These are phyloP conservation scores for Crucihimalaya himalaica DNA, from an alignment of 345 rosid genomes.

Conservation along the genomic window DNA sequence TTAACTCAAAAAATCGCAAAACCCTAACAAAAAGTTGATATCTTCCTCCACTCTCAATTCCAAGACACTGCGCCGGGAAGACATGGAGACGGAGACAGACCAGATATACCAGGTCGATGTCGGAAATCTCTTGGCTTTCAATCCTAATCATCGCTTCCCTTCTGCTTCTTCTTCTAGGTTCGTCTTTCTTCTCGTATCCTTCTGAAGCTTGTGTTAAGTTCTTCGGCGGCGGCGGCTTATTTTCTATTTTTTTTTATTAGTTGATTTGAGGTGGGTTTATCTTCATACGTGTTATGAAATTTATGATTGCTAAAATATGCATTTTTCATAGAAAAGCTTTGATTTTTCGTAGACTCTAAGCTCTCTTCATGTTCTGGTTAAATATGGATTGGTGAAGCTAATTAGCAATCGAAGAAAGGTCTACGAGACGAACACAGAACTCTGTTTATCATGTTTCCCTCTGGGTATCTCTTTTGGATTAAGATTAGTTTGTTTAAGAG, in stretches of 20 bases:
- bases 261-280: conserved; percentile 10
- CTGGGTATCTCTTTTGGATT: neutral
- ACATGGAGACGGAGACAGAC: conserved; percentile 44
- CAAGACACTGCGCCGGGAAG: conserved; percentile 25
- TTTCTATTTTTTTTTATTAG: neutral
- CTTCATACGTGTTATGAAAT: neutral
- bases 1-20: conserved; percentile 31
- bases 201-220: neutral
- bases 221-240: conserved; percentile 32
- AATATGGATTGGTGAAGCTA: neutral
- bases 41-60: conserved; percentile 9
- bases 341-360: neutral
- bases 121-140: conserved; percentile 72
- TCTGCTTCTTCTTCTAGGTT: conserved; percentile 69
- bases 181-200: conserved; percentile 10
- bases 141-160: conserved; percentile 51
- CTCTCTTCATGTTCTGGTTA: neutral
- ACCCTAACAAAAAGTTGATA: conserved; percentile 31
- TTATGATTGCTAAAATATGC: conserved; percentile 8
- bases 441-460: neutral
- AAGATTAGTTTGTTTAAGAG: neutral
- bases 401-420: neutral
- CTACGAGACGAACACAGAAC: neutral
- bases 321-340: conserved; percentile 10
- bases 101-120: conserved; percentile 55